Percentiles rank a stretch among this genome's conserved stretches.
Evolutionary conservation across 345 rosid species (phyloP).

Genomic region (rapeseed (Brassica napus)): DNA sequence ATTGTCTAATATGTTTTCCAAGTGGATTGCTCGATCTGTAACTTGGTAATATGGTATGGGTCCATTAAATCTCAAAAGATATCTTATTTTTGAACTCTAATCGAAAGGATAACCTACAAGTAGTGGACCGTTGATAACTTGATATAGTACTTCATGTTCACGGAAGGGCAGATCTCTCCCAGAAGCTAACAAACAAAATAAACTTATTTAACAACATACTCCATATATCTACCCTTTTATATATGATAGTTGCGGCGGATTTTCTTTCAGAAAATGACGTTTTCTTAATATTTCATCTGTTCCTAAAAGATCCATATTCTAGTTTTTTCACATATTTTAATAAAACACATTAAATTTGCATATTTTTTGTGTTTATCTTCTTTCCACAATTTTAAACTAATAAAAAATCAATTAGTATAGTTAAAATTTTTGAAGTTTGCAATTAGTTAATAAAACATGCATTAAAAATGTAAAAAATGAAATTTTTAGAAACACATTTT

Average conservation of each 20-base stretch:
- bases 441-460: too few species aligned
- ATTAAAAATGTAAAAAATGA: too few species aligned
- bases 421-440: too few species aligned
- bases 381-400: too few species aligned
- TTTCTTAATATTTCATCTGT: slow-evolving; percentile 12
- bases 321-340: too few species aligned
- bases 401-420: too few species aligned
- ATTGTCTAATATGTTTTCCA: slow-evolving; percentile 26
- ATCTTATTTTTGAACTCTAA: slow-evolving; percentile 35
- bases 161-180: slow-evolving; percentile 37
- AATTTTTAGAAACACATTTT: too few species aligned
- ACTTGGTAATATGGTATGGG: slow-evolving; percentile 38
- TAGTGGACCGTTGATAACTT: slow-evolving; percentile 29
- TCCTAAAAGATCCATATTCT: too few species aligned
- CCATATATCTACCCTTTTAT: not conserved
- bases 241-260: slow-evolving; percentile 30
- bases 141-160: slow-evolving; percentile 41
- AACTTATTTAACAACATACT: not conserved
- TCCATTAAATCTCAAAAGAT: slow-evolving; percentile 36
- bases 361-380: too few species aligned
- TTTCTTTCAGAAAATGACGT: slow-evolving; percentile 8
- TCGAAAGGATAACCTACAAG: slow-evolving; percentile 33
- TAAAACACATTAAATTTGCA: too few species aligned
- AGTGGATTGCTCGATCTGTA: slow-evolving; percentile 35
- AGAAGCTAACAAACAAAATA: slow-evolving; percentile 19